Evolutionary conservation across 169 alveolate genomes (phyloP).

Genomic region (Cryptosporidium andersoni): DNA sequence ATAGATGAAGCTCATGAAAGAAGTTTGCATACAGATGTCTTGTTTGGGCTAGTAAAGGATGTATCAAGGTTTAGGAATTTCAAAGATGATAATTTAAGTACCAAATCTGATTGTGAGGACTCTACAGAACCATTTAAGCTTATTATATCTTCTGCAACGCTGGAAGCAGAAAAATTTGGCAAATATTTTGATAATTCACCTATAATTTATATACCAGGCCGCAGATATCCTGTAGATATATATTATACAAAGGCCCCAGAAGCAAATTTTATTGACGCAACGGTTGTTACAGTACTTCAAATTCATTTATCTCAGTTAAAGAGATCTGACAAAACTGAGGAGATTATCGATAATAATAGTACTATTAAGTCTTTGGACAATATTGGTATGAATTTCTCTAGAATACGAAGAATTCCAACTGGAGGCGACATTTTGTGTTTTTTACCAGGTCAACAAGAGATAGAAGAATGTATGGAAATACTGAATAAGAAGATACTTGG

Average conservation of each 20-base stretch:
- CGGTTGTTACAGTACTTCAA: conserved; percentile 96
- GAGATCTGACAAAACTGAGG: conserved; percentile 1
- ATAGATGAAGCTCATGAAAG: conserved; percentile 99
- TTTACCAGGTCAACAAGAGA: conserved; percentile 99
- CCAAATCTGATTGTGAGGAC: neutral
- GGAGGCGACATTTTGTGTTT: conserved; percentile 98
- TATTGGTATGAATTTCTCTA: no score
- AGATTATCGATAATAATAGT: no score
- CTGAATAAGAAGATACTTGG: conserved; percentile 71
- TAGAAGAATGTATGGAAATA: conserved; percentile 90
- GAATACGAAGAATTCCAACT: conserved; percentile 13
- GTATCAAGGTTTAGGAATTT: conserved; percentile 76
- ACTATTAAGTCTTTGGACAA: no score
- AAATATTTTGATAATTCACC: conserved; percentile 96
- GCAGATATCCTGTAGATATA: conserved; percentile 96
- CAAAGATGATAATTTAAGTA: neutral
- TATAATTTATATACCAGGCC: conserved; percentile 93
- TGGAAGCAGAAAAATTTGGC: conserved; percentile 98
- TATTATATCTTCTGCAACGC: conserved; percentile 95
- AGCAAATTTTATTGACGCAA: conserved; percentile 98
- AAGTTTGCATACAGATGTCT: conserved; percentile 98
- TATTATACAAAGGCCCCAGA: conserved; percentile 98
- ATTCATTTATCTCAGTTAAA: conserved; percentile 95
- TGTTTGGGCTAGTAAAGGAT: conserved; percentile 97
- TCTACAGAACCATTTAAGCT: conserved; percentile 86